Evolutionary conservation across 2,329 filamentous ascomycete genomes (phyloP).

Genomic region (Microascus cirrosus): DNA sequence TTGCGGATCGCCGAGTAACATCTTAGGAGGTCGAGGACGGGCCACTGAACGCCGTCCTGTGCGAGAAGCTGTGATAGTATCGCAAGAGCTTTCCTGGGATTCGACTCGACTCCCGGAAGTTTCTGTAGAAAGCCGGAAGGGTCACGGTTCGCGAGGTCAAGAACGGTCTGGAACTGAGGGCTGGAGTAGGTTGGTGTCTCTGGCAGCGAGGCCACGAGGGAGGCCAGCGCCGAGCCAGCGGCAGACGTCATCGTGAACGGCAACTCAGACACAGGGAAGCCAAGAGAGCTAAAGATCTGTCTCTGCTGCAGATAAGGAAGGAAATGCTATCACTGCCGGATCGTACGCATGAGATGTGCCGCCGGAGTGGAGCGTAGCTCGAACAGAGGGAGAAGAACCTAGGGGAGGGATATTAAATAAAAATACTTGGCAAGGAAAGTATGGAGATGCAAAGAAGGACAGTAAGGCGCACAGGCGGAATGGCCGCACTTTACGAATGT

Average conservation of each 20-base stretch:
- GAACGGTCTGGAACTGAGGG: background rate
- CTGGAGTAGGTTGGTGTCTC: background rate
- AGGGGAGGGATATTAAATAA: too few relatives aligned
- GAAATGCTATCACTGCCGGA: too few relatives aligned
- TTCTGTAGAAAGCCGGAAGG: background rate
- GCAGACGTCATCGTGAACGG: background rate
- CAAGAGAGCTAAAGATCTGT: background rate
- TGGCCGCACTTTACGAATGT: too few relatives aligned
- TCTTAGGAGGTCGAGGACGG: conserved; percentile 14
- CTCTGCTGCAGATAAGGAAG: too few relatives aligned
- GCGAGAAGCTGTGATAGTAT: background rate
- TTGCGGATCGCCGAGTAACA: conserved; percentile 23
- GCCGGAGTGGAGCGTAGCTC: too few relatives aligned
- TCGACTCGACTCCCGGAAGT: background rate
- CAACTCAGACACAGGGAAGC: background rate
- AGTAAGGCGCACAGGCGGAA: too few relatives aligned
- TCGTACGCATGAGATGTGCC: too few relatives aligned
- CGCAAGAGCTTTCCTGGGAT: background rate
- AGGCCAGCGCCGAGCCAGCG: background rate
- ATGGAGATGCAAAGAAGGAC: too few relatives aligned
- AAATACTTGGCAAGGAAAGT: too few relatives aligned
- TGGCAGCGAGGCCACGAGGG: background rate
- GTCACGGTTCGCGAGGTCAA: background rate
- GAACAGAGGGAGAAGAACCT: too few relatives aligned
- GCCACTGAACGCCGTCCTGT: background rate